Percentiles rank a stretch among this genome's conserved stretches.
Conservation (phyloP, 768 basidiomycete genomes). For the Saitozyma podzolica region DNA sequence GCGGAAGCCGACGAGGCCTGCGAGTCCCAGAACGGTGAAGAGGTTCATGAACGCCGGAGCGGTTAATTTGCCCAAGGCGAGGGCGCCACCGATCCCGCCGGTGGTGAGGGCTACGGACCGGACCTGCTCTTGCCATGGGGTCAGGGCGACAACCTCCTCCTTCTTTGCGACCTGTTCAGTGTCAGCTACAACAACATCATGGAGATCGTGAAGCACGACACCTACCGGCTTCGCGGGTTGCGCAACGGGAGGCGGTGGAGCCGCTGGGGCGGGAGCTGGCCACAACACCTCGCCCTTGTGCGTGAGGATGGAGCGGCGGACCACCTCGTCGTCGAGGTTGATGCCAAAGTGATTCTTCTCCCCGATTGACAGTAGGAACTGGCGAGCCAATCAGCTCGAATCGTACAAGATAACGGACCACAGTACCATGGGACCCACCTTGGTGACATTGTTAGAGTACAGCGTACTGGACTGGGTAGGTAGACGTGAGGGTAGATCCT, state of each 20-base stretch:
- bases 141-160: constrained; percentile 63
- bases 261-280: constrained; percentile 61
- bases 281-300: constrained; percentile 68
- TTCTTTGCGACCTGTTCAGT: constrained; percentile 34
- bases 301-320: constrained; percentile 74
- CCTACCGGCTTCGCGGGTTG: constrained; percentile 5
- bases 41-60: constrained; percentile 82
- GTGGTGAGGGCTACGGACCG: constrained; percentile 73
- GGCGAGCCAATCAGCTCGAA: not conserved
- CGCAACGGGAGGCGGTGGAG: constrained; percentile 46
- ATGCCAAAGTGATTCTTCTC: constrained; percentile 65
- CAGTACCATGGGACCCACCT: constrained; percentile 42
- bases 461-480: constrained; percentile 86
- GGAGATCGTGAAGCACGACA: not conserved
- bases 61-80: constrained; percentile 76
- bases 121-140: constrained; percentile 80
- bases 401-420: not conserved
- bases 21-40: constrained; percentile 85
- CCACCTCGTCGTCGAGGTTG: constrained; percentile 78
- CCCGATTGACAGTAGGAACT: constrained; percentile 72
- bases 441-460: constrained; percentile 88
- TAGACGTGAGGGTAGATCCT: constrained; percentile 80
- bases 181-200: not conserved
- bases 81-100: constrained; percentile 69
- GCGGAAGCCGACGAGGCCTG: constrained; percentile 80